phyloP scores from a whole-genome alignment of 2,329 filamentous ascomycete genomes.

The Sporothrix globosa region DNA sequence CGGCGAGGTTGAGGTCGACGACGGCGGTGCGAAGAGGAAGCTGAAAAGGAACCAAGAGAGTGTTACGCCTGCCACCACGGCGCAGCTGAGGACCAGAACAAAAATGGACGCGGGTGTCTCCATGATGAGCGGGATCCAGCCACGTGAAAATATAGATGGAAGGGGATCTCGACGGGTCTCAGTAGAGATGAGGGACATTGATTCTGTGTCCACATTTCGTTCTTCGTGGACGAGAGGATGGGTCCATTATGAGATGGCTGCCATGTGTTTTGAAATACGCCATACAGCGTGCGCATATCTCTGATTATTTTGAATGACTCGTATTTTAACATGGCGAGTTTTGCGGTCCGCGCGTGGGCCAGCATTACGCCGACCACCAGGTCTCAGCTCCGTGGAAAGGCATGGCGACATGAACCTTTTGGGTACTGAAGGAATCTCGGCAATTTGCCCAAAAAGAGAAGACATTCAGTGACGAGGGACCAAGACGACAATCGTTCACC shows the following conservation, averaged over 20 bases:
- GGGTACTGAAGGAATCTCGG: not conserved
- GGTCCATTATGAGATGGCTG: not conserved
- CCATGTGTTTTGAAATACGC: not conserved
- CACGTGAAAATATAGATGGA: slow-evolving; percentile 4
- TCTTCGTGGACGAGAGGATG: not conserved
- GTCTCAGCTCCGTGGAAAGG: not conserved
- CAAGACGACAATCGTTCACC: not conserved
- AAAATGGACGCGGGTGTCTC: not conserved
- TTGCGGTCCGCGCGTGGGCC: not conserved
- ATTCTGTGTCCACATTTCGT: not conserved
- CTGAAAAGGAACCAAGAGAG: slow-evolving; percentile 11
- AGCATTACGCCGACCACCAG: not conserved
- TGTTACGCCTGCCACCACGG: not conserved
- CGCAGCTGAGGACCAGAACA: not conserved
- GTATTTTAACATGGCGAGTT: not conserved
- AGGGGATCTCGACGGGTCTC: not conserved
- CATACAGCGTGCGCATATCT: too few relatives aligned
- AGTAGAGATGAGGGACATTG: not conserved
- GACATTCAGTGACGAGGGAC: not conserved
- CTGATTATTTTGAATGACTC: not conserved
- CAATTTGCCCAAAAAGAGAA: slow-evolving; percentile 5
- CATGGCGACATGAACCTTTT: not conserved
- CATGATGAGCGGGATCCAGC: not conserved
- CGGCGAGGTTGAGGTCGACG: not conserved
- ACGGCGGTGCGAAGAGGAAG: not conserved